Evolutionary conservation across 176 grass and related monocot species (phyloP).

Genomic region (Triticum dicoccoides): DNA sequence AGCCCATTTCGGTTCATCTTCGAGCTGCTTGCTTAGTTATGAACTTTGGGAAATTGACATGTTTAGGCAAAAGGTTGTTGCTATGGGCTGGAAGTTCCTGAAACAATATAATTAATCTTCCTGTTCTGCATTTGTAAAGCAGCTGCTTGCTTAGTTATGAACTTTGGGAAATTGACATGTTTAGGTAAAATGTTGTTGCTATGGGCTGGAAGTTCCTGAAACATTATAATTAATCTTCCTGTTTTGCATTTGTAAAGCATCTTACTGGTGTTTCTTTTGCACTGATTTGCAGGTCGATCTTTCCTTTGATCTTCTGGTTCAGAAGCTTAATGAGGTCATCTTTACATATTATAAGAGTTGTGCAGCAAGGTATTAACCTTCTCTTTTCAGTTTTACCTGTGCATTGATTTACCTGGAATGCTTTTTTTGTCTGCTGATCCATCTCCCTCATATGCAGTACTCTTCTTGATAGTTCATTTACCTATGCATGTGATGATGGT

Average conservation of each 20-base stretch:
- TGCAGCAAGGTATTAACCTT: constrained; percentile 71
- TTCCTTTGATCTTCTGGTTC: constrained; percentile 94
- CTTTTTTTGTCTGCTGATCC: constrained; percentile 28
- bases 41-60: not conserved
- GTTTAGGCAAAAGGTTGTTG: constrained; percentile 1
- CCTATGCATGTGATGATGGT: constrained; percentile 78
- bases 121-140: constrained; percentile 18
- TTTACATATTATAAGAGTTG: constrained; percentile 98
- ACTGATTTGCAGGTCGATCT: constrained; percentile 80
- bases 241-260: constrained; percentile 19
- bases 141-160: constrained; percentile 23
- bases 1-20: not conserved
- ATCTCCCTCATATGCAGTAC: constrained; percentile 45
- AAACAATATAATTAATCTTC: not conserved
- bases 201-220: constrained; percentile 17
- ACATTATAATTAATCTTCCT: constrained; percentile 1
- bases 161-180: not conserved
- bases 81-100: constrained; percentile 18
- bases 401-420: not conserved
- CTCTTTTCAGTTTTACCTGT: constrained; percentile 26
- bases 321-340: constrained; percentile 94
- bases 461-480: constrained; percentile 94
- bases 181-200: constrained; percentile 1
- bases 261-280: constrained; percentile 19
- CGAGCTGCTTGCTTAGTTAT: constrained; percentile 19